These are phyloP conservation scores for Pezicula carpinea DNA, from an alignment of 2,329 filamentous ascomycete species.

Conservation along the genomic window DNA sequence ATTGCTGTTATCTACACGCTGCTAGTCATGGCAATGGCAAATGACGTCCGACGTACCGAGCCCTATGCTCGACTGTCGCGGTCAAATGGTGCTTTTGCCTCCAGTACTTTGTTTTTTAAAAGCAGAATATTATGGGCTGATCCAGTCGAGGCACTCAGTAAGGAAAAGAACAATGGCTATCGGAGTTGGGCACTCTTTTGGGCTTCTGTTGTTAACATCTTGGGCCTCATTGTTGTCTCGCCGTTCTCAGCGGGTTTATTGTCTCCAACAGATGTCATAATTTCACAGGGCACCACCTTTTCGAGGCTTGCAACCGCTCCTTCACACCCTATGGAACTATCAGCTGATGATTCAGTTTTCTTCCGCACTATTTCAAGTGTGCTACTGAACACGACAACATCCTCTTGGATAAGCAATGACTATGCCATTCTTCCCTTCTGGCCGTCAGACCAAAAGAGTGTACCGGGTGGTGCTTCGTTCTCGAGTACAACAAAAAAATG, in stretches of 20 bases:
- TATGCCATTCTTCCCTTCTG: slow-evolving; percentile 14
- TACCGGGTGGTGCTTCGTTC: slow-evolving; percentile 4
- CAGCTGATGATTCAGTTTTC: slow-evolving; percentile 8
- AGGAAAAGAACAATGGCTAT: slow-evolving; percentile 7
- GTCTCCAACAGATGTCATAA: slow-evolving; percentile 3
- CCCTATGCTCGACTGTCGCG: slow-evolving; percentile 11
- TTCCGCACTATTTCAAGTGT: slow-evolving; percentile 11
- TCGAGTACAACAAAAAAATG: slow-evolving; percentile 4
- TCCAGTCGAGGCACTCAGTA: slow-evolving; percentile 8
- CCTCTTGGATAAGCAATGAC: slow-evolving; percentile 12
- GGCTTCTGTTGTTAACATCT: slow-evolving; percentile 10
- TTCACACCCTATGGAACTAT: slow-evolving; percentile 2
- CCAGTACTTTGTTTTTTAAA: slow-evolving; percentile 9
- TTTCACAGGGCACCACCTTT: slow-evolving; percentile 2
- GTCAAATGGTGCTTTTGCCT: slow-evolving; percentile 2
- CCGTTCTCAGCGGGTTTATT: slow-evolving; percentile 14
- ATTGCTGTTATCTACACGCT: slow-evolving; percentile 11
- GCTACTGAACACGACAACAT: slow-evolving; percentile 11
- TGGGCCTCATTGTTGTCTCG: slow-evolving; percentile 9
- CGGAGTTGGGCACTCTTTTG: slow-evolving; percentile 12
- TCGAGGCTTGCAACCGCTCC: slow-evolving; percentile 1
- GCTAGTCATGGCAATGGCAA: slow-evolving; percentile 7
- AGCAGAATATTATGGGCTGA: slow-evolving; percentile 8
- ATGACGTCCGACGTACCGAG: slow-evolving; percentile 11
- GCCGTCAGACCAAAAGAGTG: slow-evolving; percentile 4